Evolutionary conservation across 2,329 filamentous ascomycete genomes (phyloP), one percentile per base, ranked within the genome.

Genomic region (Aspergillus phoenicis): DNA sequence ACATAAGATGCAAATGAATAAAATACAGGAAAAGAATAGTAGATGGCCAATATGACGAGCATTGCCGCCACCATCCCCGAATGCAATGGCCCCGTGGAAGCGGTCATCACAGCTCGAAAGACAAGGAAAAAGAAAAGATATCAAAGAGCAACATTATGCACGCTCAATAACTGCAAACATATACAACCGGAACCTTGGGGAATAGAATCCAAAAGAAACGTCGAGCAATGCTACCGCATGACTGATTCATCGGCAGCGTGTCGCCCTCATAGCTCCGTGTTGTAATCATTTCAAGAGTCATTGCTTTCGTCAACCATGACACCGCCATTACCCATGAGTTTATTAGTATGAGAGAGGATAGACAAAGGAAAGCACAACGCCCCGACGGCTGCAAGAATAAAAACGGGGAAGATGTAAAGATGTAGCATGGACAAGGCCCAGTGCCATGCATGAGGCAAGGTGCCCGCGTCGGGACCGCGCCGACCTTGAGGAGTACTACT

Each of bases 281-380:
- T 63, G 62, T 61, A 68, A 58, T 61, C 60, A 60, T 68, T 64
- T 64, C 57, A 64, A 57, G 61, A 63, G 58, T 74, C 72, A 68
- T 75, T 67, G 68, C 71, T 68, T 71, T 75, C 73, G 69, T 76
- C 65, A 72, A 72, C 72, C 70, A 70, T 75, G 70, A 71, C 68
- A 73, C 70, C 70, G 68, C 68, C 68, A 64, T 65, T 61, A 69
- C 57, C 66, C 63, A 65, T 66, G 58, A 68, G 59, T 52, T 58
- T 56, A 59, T 56, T 59, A 68, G 63, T 66, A 64, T 59, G 60
- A 64, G 58, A 65, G 54, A 59, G 51, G 64, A 57, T 36, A 62
- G 60, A 62, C 62, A 60, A 47, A 45, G 28, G 52, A 56, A 38
- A 58, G 57, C 60, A 56, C 47, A 48, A 55, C 41, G 24, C 30